These are phyloP conservation scores for Isabelozyma gotoi DNA, from an alignment of 805 yeast genomes.

Conservation along the genomic window DNA sequence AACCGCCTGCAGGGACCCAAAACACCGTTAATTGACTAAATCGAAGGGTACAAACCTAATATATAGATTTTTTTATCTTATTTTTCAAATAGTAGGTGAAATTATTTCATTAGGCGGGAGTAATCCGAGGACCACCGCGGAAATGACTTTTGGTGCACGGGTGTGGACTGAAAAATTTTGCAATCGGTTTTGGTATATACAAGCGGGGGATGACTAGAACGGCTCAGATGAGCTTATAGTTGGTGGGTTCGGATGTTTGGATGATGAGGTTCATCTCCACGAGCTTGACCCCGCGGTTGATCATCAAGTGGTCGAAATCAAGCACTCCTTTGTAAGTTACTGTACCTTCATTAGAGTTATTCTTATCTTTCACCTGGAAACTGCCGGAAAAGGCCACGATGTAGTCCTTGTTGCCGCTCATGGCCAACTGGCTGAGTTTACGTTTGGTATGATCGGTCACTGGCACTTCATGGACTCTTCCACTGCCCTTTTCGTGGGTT, in stretches of 20 bases:
- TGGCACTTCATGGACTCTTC: conserved; percentile 25
- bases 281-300: conserved; percentile 32
- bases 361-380: conserved; percentile 18
- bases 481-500: conserved; percentile 25
- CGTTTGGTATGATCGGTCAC: conserved; percentile 3
- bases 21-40: no score
- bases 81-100: background rate
- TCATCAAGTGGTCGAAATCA: conserved; percentile 29
- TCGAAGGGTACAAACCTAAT: no score
- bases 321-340: conserved; percentile 25
- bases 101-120: no score
- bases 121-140: no score
- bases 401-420: conserved; percentile 20
- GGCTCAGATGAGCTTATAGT: background rate
- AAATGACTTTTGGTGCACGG: no score
- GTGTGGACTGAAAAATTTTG: no score
- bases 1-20: no score
- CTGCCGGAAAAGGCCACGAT: conserved; percentile 23
- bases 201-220: no score
- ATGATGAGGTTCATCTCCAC: conserved; percentile 16
- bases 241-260: conserved; percentile 4
- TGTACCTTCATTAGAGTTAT: conserved; percentile 14
- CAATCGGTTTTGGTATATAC: no score
- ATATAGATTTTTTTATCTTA: background rate
- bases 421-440: background rate